These are phyloP conservation scores for Coix lacrymajobi DNA, from an alignment of 176 grass and related monocot species.

Conservation along the genomic window DNA sequence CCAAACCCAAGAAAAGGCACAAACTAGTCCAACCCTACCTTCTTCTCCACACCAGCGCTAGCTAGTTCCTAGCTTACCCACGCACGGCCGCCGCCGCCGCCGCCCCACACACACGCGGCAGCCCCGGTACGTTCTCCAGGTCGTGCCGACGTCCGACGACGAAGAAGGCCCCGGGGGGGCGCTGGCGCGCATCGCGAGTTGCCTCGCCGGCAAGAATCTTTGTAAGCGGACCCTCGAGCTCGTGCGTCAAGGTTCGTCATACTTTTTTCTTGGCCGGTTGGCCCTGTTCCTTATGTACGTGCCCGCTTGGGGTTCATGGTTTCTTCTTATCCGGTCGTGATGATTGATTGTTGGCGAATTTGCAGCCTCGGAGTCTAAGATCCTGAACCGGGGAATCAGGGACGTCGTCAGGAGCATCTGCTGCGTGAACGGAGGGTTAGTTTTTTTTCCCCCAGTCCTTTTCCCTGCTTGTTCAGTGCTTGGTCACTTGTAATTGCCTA, in stretches of 20 bases:
- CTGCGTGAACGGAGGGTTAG: background rate
- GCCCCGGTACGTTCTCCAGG: background rate
- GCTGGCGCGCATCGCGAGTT: background rate
- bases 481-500: background rate
- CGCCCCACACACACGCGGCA: background rate
- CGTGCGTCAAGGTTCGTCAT: background rate
- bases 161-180: background rate
- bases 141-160: background rate
- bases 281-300: background rate
- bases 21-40: background rate
- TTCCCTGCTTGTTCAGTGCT: background rate
- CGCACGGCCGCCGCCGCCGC: background rate
- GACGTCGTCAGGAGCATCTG: background rate
- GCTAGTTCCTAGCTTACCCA: background rate
- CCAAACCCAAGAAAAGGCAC: background rate
- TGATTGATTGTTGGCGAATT: background rate
- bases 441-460: background rate
- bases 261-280: background rate
- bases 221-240: background rate
- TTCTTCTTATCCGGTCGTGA: background rate
- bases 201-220: background rate
- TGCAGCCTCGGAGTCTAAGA: background rate
- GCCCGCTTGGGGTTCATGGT: background rate
- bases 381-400: background rate
- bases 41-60: background rate